phyloP scores from a whole-genome alignment of 202 grass and related monocot genomes.

The Thinopyrum obtusiflorum region DNA sequence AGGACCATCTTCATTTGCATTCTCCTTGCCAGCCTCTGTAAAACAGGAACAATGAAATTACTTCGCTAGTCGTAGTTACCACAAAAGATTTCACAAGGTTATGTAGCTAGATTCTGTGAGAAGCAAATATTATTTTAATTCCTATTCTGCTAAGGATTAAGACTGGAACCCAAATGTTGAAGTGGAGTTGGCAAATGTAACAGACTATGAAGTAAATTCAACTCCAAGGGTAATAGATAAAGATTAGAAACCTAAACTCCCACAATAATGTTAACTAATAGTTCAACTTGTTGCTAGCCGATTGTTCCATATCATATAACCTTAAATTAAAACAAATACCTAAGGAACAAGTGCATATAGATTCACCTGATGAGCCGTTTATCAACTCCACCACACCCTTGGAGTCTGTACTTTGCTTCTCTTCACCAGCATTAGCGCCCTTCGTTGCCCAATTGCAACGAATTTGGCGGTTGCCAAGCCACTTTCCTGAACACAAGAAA shows the following conservation, averaged over 20 bases:
- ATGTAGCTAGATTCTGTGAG: not conserved
- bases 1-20: constrained; percentile 67
- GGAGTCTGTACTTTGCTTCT: constrained; percentile 64
- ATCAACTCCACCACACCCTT: constrained; percentile 65
- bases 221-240: not conserved
- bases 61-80: not conserved
- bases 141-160: not conserved
- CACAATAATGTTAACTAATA: not conserved
- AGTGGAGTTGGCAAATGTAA: not conserved
- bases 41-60: constrained; percentile 7
- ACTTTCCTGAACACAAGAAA: constrained; percentile 54
- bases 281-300: not conserved
- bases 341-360: not conserved
- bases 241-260: constrained; percentile 15
- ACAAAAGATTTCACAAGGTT: not conserved
- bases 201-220: not conserved
- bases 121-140: constrained; percentile 8
- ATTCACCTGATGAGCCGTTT: constrained; percentile 60
- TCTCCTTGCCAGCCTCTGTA: constrained; percentile 60
- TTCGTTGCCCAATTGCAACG: constrained; percentile 93
- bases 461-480: constrained; percentile 85
- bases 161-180: not conserved
- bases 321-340: not conserved
- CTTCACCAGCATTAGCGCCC: constrained; percentile 69
- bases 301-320: constrained; percentile 1